Base-by-base conservation (phyloP, 805 yeast species). In the Candida ovalis region DNA sequence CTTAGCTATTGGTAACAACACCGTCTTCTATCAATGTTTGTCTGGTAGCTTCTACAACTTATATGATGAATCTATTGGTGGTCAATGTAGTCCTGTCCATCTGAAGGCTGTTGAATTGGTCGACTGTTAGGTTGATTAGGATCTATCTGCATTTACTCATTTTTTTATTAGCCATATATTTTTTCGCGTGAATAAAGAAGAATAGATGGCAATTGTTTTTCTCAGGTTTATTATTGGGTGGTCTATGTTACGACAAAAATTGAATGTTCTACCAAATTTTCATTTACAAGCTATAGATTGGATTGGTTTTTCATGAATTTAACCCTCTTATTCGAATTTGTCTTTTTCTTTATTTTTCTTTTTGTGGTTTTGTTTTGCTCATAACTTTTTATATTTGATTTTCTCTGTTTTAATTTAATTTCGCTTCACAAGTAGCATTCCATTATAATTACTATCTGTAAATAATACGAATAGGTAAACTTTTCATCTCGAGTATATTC, bases 11-110 rank as follows among this genome's bases (percentile, higher is more conserved):
- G 83, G 82, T 63, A 64, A 67, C 60, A 62, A 62, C 44, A 66
- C 72, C 39, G 63, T 64, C 37, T 78, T 78, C 75, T 77, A 71
- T 73, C 76, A 76, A 64, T 78, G 83, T 66, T 58, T 67, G 53
- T 76, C 81, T 17, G 83, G 82, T 52, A 72, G 74, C 55, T 78
- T 78, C 76, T 77, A 75, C 77, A 78, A 78, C 73, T 70, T 78
- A 63, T 78, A 78, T 66, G 81, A 75, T 60, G 68, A 76, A 66
- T 58, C 64, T 48, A 63, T 72, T 56, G 78, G 76, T 46, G 66
- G 61, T 35, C 80, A 76, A 62, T 76, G 81, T 67, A 54, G 63
- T 46, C 69, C 74, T 35, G 80, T 77, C 45, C 58, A 71, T 55
- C 70, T 78, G 42, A 58, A 63, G 52, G 64, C 73, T 50, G 69